These are phyloP conservation scores for Monosporozyma solicola DNA, from an alignment of 805 yeast species.

Conservation along the genomic window DNA sequence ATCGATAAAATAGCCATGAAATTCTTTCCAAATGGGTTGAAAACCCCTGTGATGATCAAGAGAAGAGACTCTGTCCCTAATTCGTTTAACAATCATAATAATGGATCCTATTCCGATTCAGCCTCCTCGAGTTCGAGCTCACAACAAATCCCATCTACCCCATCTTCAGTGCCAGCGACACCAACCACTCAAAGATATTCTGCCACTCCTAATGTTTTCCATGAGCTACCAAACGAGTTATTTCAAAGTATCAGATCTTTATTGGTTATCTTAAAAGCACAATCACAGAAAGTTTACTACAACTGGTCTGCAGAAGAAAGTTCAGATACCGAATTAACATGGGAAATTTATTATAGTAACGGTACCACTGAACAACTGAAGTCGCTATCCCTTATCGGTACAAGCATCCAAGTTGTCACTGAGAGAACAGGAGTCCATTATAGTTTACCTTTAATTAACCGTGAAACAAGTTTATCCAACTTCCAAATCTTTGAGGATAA, in stretches of 20 bases:
- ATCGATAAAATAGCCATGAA: not conserved
- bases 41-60: not conserved
- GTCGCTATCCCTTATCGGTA: conserved; percentile 4
- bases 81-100: not conserved
- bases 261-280: conserved; percentile 11
- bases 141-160: not conserved
- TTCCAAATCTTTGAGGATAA: conserved; percentile 1
- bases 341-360: not conserved
- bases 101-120: not conserved
- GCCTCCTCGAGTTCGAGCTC: not conserved
- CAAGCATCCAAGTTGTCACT: not conserved
- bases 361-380: not conserved
- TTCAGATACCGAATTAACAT: not conserved
- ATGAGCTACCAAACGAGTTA: conserved; percentile 9
- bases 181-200: not conserved
- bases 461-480: not conserved
- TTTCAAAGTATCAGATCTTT: conserved; percentile 9
- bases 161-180: conserved; percentile 1
- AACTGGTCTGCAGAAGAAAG: conserved; percentile 3
- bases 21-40: conserved; percentile 1
- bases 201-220: conserved; percentile 3
- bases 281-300: conserved; percentile 10
- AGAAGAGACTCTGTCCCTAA: not conserved
- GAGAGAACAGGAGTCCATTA: not conserved
- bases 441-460: not conserved